These are phyloP conservation scores for Penicillium aurantiogriseum DNA, from an alignment of 2,329 filamentous ascomycete genomes.

Conservation along the genomic window DNA sequence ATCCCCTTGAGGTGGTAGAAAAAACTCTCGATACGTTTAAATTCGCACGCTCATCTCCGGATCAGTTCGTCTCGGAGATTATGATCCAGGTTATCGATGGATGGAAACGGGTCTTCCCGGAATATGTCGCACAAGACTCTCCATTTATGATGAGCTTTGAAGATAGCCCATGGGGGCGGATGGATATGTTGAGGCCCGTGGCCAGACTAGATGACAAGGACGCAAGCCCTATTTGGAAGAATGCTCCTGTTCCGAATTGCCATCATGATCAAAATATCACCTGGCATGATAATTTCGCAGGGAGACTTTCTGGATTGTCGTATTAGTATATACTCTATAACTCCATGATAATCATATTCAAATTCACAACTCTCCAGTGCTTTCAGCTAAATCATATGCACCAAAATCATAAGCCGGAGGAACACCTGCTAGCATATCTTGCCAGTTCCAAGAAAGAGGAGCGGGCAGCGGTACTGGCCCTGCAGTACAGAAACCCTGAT, in stretches of 20 bases:
- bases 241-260: slow-evolving; percentile 16
- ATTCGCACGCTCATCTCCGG: slow-evolving; percentile 13
- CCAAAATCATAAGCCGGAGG: slow-evolving; percentile 1
- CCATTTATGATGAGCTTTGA: slow-evolving; percentile 18
- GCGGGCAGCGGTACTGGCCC: not conserved
- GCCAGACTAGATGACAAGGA: slow-evolving; percentile 11
- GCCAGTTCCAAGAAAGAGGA: slow-evolving; percentile 2
- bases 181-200: slow-evolving; percentile 16
- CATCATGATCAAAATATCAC: slow-evolving; percentile 10
- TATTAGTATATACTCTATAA: not conserved
- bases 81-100: slow-evolving; percentile 14
- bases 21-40: slow-evolving; percentile 10
- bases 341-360: not conserved
- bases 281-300: slow-evolving; percentile 3
- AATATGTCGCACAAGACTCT: slow-evolving; percentile 17
- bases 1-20: slow-evolving; percentile 12
- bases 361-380: not conserved
- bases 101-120: slow-evolving; percentile 15
- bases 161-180: slow-evolving; percentile 11
- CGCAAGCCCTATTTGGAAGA: slow-evolving; percentile 16
- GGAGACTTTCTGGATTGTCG: not conserved
- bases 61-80: slow-evolving; percentile 19
- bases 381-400: not conserved
- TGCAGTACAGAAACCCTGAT: not conserved
- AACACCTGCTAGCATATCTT: not conserved